Conservation (phyloP, 2,329 filamentous ascomycete genomes). For the Cladosporium halotolerans region DNA sequence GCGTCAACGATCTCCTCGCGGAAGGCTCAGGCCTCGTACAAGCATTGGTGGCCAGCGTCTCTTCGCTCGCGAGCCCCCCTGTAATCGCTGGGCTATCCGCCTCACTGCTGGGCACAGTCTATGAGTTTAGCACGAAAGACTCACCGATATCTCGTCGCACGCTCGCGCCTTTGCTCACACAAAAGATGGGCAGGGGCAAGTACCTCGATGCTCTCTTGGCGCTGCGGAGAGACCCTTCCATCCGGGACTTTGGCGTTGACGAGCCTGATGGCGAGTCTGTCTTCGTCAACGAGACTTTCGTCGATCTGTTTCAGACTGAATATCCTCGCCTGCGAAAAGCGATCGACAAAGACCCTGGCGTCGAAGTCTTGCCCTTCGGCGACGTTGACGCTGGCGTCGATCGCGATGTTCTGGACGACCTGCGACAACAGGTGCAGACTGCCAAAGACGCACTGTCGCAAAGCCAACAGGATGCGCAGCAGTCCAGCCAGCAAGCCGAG, state of each 20-base stretch:
- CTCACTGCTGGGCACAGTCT: constrained; percentile 77
- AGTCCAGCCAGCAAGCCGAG: constrained; percentile 52
- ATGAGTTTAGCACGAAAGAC: constrained; percentile 97
- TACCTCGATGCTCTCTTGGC: constrained; percentile 78
- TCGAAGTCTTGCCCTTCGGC: constrained; percentile 74
- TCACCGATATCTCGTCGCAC: constrained; percentile 79
- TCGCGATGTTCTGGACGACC: constrained; percentile 81
- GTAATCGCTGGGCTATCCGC: constrained; percentile 62
- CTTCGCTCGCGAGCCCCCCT: constrained; percentile 54
- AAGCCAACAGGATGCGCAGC: constrained; percentile 50
- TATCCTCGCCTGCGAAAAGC: constrained; percentile 78
- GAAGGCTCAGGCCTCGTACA: constrained; percentile 86
- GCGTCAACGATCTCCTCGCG: constrained; percentile 84
- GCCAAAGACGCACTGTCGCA: constrained; percentile 57
- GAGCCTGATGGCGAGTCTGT: constrained; percentile 18
- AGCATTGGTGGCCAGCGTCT: constrained; percentile 32
- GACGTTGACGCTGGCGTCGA: constrained; percentile 89
- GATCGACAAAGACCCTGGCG: constrained; percentile 82
- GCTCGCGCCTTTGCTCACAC: constrained; percentile 69
- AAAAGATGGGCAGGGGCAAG: constrained; percentile 74
- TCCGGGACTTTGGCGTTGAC: constrained; percentile 81
- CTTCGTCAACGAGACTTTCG: constrained; percentile 62
- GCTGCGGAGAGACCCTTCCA: constrained; percentile 67
- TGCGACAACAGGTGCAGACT: constrained; percentile 70
- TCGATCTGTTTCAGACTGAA: constrained; percentile 94